These are phyloP conservation scores for Cryptomeria japonica DNA, from an alignment of 75 land plant genomes.

Conservation along the genomic window DNA sequence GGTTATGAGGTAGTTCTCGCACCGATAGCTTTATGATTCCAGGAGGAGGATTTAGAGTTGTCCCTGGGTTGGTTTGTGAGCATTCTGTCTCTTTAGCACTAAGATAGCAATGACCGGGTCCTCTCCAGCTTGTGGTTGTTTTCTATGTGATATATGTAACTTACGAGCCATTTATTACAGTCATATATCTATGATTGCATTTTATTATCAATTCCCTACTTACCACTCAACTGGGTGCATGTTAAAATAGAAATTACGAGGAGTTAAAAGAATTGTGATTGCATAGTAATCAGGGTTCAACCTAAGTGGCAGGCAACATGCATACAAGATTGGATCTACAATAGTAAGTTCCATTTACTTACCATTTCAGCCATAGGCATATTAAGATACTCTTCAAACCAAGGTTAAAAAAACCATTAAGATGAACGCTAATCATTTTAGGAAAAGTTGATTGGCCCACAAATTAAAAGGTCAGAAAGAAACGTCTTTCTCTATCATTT, in stretches of 20 bases:
- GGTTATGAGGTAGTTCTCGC: too few species aligned
- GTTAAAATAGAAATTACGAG: neutral
- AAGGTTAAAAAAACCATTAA: neutral
- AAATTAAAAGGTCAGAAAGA: too few species aligned
- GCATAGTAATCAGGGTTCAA: too few species aligned
- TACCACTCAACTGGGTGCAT: neutral
- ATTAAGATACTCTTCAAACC: neutral
- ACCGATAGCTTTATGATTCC: too few species aligned
- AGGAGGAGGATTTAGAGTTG: neutral
- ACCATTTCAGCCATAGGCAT: neutral
- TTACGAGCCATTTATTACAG: neutral
- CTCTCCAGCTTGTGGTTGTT: too few species aligned
- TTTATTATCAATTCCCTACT: neutral
- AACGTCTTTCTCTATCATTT: too few species aligned
- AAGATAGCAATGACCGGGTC: too few species aligned
- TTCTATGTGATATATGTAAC: too few species aligned
- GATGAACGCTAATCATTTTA: neutral
- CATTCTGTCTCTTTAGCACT: too few species aligned
- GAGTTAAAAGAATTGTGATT: neutral
- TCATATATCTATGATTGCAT: neutral
- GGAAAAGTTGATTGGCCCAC: neutral
- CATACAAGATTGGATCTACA: neutral
- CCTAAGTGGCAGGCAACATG: too few species aligned
- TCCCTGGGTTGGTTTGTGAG: neutral
- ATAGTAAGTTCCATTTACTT: neutral